phyloP scores from a whole-genome alignment of 2,329 filamentous ascomycete genomes.

The Ascochyta koolunga region DNA sequence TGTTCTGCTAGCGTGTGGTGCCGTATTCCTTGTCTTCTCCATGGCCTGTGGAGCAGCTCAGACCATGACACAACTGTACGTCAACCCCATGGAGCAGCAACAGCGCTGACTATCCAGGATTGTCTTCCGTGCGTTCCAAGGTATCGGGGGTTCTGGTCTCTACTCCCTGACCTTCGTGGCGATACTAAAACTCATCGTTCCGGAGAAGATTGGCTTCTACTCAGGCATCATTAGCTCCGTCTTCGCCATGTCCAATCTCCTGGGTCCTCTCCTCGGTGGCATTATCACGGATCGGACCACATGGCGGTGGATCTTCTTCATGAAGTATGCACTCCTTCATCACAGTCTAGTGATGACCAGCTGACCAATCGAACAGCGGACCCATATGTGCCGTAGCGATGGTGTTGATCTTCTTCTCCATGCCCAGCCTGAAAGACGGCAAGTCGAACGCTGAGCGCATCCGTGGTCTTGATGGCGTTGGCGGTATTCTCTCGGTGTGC shows the following conservation, averaged over 20 bases:
- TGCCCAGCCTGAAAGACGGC: conserved; percentile 33
- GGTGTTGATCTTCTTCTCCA: conserved; percentile 31
- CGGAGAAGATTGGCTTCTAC: conserved; percentile 45
- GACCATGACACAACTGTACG: conserved; percentile 40
- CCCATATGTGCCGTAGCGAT: conserved; percentile 33
- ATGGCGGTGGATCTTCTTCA: conserved; percentile 57
- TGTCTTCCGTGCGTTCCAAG: conserved; percentile 50
- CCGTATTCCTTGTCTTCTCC: conserved; percentile 39
- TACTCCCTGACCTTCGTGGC: conserved; percentile 51
- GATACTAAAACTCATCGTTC: conserved; percentile 37
- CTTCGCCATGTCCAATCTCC: conserved; percentile 50
- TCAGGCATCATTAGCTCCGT: conserved; percentile 43
- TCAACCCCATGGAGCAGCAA: not conserved
- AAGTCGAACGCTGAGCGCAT: conserved; percentile 36
- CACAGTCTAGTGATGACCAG: not conserved
- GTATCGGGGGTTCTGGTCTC: conserved; percentile 56
- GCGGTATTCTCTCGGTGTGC: conserved; percentile 36
- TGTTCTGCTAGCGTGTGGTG: conserved; percentile 28
- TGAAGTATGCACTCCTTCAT: conserved; percentile 49
- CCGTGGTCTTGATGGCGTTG: conserved; percentile 35
- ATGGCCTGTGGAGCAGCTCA: conserved; percentile 41
- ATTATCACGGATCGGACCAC: conserved; percentile 49
- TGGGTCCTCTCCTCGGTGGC: conserved; percentile 55
- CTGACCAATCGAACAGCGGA: conserved; percentile 23
- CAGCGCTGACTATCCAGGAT: conserved; percentile 35